Conservation (phyloP, 140 eudicot genomes). For the Anethum foeniculum region DNA sequence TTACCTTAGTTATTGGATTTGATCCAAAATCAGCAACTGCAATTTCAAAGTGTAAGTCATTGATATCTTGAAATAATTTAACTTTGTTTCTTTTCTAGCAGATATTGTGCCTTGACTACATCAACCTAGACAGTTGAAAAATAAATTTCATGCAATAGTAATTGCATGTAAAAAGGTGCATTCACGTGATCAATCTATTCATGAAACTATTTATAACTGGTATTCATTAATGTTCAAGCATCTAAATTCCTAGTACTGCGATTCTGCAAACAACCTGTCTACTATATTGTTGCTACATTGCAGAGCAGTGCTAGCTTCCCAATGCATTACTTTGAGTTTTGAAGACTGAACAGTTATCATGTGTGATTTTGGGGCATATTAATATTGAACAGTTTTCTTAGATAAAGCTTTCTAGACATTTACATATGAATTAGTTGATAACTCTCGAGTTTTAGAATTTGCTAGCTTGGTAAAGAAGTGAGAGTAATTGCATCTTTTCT, state of each 20-base stretch:
- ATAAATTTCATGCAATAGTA: neutral
- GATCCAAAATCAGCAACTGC: constrained; percentile 28
- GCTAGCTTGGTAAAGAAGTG: neutral
- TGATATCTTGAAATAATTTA: neutral
- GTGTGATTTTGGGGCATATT: neutral
- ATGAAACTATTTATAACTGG: neutral
- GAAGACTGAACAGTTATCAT: neutral
- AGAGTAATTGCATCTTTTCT: neutral
- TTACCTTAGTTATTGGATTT: constrained; percentile 21
- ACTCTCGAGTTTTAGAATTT: neutral
- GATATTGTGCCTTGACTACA: neutral
- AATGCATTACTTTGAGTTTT: neutral
- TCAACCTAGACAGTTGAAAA: neutral
- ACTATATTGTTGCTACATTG: too few relatives aligned
- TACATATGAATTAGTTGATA: neutral
- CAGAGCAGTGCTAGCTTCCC: neutral
- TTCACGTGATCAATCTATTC: neutral
- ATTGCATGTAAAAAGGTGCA: neutral
- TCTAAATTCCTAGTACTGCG: neutral
- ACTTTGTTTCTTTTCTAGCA: neutral
- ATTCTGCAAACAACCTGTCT: neutral
- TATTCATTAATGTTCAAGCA: neutral
- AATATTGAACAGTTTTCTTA: neutral
- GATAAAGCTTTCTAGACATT: neutral
- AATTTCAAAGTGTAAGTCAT: constrained; percentile 19